Conservation (phyloP, 306 rosid species). For the Casuarina equisetifolia region DNA sequence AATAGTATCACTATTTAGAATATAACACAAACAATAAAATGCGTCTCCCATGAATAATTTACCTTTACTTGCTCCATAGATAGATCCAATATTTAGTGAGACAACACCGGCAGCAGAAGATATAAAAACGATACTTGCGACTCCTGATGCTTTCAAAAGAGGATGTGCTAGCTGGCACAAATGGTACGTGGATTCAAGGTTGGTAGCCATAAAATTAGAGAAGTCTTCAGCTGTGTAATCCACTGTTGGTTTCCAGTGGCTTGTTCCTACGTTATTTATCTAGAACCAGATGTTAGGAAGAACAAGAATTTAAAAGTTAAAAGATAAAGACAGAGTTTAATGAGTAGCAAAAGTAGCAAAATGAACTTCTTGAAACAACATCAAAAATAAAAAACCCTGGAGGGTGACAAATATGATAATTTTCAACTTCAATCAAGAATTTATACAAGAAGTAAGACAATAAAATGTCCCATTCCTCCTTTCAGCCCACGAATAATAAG, state of each 20-base stretch:
- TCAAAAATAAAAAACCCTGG: neutral
- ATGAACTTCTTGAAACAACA: neutral
- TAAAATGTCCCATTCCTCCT: neutral
- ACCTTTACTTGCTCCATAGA: conserved; percentile 37
- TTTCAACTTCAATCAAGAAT: neutral
- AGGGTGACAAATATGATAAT: neutral
- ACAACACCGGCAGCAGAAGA: conserved; percentile 33
- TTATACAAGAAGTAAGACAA: neutral
- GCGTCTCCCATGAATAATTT: neutral
- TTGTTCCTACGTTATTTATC: conserved; percentile 45
- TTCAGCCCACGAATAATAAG: neutral
- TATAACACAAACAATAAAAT: too few relatives aligned
- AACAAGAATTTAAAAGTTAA: neutral
- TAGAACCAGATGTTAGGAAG: neutral
- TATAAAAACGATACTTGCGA: conserved; percentile 35
- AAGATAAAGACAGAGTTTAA: neutral
- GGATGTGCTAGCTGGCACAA: conserved; percentile 50
- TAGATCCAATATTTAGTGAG: conserved; percentile 6
- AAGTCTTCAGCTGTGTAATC: conserved; percentile 39
- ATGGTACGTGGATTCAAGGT: conserved; percentile 42
- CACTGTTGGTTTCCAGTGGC: neutral
- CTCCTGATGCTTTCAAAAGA: conserved; percentile 45
- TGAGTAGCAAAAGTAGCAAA: neutral
- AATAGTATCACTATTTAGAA: neutral
- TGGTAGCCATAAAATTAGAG: conserved; percentile 30